Percentiles rank a stretch among this genome's conserved stretches.
Evolutionary conservation across 1,139 yeast species (phyloP).

Genomic region (Yamadazyma conglobata): DNA sequence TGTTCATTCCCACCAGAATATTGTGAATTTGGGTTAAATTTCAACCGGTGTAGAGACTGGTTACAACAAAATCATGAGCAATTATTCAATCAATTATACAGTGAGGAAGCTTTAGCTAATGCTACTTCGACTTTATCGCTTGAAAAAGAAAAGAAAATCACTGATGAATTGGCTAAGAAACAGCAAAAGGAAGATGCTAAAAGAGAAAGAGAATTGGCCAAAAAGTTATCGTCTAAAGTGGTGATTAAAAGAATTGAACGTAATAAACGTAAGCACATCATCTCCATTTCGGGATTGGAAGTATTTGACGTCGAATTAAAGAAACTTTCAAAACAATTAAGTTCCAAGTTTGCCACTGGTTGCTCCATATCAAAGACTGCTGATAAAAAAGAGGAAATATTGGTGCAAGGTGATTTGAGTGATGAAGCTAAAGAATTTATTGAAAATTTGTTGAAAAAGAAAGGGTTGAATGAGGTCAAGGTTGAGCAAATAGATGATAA

Average conservation of each 20-base stretch:
- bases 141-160: conserved; percentile 80
- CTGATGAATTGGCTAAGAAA: conserved; percentile 76
- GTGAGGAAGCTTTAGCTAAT: conserved; percentile 51
- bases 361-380: conserved; percentile 91
- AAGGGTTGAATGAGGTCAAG: conserved; percentile 79
- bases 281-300: conserved; percentile 84
- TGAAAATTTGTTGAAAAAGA: conserved; percentile 67
- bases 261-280: conserved; percentile 83
- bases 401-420: conserved; percentile 93
- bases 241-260: conserved; percentile 84
- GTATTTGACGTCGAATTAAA: conserved; percentile 87
- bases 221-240: conserved; percentile 76
- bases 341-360: conserved; percentile 95
- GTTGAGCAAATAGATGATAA: conserved; percentile 84
- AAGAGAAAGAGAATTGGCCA: conserved; percentile 79
- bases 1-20: conserved; percentile 90
- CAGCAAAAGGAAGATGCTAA: conserved; percentile 89
- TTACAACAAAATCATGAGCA: conserved; percentile 56
- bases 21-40: conserved; percentile 86
- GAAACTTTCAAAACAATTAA: conserved; percentile 86
- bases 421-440: conserved; percentile 85
- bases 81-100: conserved; percentile 57
- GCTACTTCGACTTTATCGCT: conserved; percentile 55
- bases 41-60: conserved; percentile 86
- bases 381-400: conserved; percentile 87